Conservation (phyloP, 2,329 filamentous ascomycete genomes). For the Calonectria ilicicola region DNA sequence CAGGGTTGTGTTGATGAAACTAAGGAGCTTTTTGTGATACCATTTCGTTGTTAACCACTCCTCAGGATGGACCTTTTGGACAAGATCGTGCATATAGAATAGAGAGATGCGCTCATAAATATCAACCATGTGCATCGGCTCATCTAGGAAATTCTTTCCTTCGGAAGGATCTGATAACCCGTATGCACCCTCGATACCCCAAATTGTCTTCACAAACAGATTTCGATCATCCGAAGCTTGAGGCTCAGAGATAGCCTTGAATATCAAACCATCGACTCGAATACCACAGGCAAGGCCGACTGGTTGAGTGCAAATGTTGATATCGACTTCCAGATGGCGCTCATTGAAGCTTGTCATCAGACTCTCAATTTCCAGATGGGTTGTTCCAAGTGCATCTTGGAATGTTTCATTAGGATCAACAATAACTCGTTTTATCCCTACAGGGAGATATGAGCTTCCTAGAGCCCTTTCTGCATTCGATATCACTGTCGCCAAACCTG, state of each 20-base stretch:
- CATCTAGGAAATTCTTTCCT: not conserved
- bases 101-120: not conserved
- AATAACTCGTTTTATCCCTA: not conserved
- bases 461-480: not conserved
- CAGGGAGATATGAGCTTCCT: not conserved
- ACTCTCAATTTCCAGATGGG: not conserved
- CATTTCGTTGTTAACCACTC: not conserved
- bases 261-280: not conserved
- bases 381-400: not conserved
- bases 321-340: not conserved
- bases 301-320: not conserved
- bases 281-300: not conserved
- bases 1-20: not conserved
- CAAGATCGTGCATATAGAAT: not conserved
- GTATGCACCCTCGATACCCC: not conserved
- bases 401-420: not conserved
- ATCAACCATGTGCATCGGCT: not conserved
- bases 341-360: not conserved
- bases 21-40: not conserved
- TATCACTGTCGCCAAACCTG: not conserved
- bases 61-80: not conserved
- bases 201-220: not conserved
- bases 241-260: not conserved
- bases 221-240: not conserved
- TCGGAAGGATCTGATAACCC: not conserved